Percentiles rank a stretch among this genome's conserved stretches.
Evolutionary conservation across 179 eudicot genomes (phyloP).

Genomic region (Vitellaria paradoxa): DNA sequence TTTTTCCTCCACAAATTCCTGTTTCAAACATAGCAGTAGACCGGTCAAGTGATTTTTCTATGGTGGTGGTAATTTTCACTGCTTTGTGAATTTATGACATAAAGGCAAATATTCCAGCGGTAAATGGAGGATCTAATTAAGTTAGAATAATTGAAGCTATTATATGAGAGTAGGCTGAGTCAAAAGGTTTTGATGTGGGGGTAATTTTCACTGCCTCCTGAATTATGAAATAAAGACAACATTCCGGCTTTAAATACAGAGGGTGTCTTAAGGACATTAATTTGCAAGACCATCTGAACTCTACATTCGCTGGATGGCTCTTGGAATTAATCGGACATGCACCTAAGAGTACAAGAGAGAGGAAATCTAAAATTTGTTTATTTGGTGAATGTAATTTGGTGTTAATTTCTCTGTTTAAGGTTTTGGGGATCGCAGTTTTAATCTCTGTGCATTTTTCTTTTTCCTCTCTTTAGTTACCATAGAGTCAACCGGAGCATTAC

Average conservation of each 20-base stretch:
- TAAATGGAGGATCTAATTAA: too few relatives aligned
- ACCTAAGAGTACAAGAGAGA: too few relatives aligned
- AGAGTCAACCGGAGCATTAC: constrained; percentile 88
- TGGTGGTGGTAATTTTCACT: background rate
- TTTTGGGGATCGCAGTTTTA: background rate
- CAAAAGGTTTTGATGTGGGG: too few relatives aligned
- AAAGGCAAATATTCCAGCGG: too few relatives aligned
- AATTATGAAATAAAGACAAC: background rate
- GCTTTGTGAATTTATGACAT: too few relatives aligned
- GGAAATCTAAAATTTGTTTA: background rate
- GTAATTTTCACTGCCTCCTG: background rate
- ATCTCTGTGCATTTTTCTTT: background rate
- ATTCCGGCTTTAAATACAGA: background rate
- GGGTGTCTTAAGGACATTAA: too few relatives aligned
- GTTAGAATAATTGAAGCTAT: too few relatives aligned
- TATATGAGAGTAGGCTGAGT: too few relatives aligned
- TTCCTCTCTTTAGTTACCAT: constrained; percentile 53
- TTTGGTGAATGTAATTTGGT: background rate
- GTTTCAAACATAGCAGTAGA: background rate
- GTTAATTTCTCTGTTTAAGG: background rate
- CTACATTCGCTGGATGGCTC: background rate
- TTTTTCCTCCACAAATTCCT: too few relatives aligned
- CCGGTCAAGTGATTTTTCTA: background rate
- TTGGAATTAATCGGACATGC: background rate
- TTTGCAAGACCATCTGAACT: background rate